Percentiles rank a stretch among this genome's conserved stretches.
Conservation (phyloP, 495 filamentous ascomycete genomes). For the Choiromyces venosus region DNA sequence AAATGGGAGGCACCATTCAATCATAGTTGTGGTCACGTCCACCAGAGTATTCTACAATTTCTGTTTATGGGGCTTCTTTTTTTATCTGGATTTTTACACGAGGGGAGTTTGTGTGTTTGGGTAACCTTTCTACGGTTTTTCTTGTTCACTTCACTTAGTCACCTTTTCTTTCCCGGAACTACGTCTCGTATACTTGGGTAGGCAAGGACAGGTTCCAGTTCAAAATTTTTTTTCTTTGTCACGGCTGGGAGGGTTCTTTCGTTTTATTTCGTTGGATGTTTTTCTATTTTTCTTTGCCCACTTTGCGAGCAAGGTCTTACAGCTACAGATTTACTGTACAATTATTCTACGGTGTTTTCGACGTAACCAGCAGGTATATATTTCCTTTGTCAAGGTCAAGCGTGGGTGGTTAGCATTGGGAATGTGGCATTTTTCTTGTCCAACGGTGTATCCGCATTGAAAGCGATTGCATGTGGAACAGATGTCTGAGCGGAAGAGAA, state of each 20-base stretch:
- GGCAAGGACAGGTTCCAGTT: background rate
- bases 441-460: background rate
- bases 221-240: constrained; percentile 21
- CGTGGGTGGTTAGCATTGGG: background rate
- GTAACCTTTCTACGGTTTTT: constrained; percentile 6
- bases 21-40: background rate
- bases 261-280: constrained; percentile 6
- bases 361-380: constrained; percentile 3
- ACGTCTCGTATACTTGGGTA: background rate
- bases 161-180: background rate
- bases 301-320: background rate
- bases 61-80: constrained; percentile 11
- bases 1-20: background rate
- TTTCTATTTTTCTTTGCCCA: background rate
- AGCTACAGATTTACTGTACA: background rate
- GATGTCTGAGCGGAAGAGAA: background rate
- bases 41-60: background rate
- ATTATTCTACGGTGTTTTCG: background rate
- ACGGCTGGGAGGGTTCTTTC: constrained; percentile 9
- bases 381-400: constrained; percentile 22
- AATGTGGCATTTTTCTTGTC: background rate
- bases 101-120: constrained; percentile 23
- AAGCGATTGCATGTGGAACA: background rate
- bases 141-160: constrained; percentile 10
- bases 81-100: constrained; percentile 8